Conservation (phyloP, 441 rosid genomes). For the Biscutella laevigata region DNA sequence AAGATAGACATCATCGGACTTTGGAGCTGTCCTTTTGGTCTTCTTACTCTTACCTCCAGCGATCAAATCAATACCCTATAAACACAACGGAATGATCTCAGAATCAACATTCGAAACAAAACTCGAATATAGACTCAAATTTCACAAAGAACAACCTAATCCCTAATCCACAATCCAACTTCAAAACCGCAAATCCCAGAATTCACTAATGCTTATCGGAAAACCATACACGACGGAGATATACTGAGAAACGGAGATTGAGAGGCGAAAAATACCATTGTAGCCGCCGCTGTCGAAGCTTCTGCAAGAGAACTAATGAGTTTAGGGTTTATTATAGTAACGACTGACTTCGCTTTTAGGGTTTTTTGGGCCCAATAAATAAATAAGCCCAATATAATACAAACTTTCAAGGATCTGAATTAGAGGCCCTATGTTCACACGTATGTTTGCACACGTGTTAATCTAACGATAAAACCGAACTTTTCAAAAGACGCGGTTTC, state of each 20-base stretch:
- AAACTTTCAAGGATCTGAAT: no score
- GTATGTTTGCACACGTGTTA: no score
- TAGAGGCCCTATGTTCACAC: no score
- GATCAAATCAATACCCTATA: conserved; percentile 77
- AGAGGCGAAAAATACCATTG: conserved; percentile 4
- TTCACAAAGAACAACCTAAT: not conserved
- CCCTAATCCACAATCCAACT: not conserved
- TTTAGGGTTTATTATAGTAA: not conserved
- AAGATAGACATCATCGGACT: conserved; percentile 85
- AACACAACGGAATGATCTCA: not conserved
- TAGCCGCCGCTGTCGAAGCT: conserved; percentile 19
- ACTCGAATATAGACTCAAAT: not conserved
- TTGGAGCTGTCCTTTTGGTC: conserved; percentile 73
- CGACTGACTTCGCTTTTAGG: not conserved
- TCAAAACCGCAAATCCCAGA: not conserved
- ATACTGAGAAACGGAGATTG: not conserved
- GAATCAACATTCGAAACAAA: not conserved
- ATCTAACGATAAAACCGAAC: conserved; percentile 29
- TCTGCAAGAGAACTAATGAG: not conserved
- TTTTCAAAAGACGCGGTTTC: conserved; percentile 58
- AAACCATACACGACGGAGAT: not conserved
- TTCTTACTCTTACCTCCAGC: conserved; percentile 96
- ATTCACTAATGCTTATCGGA: no score
- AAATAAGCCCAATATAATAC: no score
- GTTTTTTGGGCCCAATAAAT: no score